These are phyloP conservation scores for Bisporella sp. DNA, from an alignment of 2,329 filamentous ascomycete genomes.

Conservation along the genomic window DNA sequence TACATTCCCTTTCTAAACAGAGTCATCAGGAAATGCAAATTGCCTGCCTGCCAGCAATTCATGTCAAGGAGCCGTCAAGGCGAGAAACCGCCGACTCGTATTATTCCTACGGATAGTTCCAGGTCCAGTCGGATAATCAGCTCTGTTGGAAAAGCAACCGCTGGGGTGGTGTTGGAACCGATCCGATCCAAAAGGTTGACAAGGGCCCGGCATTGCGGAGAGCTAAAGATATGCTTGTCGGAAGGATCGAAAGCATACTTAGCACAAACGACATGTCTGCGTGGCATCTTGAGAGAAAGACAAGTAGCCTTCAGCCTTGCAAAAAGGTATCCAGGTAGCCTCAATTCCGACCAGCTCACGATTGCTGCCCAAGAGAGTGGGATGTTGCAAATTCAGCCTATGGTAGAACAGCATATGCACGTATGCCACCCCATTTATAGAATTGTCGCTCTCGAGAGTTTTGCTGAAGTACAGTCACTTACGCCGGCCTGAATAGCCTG, in stretches of 20 bases:
- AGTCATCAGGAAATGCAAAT: background rate
- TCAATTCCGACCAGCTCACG: conserved; percentile 19
- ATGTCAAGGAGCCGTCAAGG: background rate
- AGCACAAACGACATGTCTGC: background rate
- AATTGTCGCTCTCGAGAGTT: too few relatives aligned
- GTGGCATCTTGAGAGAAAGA: conserved; percentile 1
- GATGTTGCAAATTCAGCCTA: too few relatives aligned
- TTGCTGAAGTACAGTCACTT: too few relatives aligned
- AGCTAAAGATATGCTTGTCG: background rate
- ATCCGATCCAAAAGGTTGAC: background rate
- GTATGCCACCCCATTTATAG: too few relatives aligned
- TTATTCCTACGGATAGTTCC: background rate
- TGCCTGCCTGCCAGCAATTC: background rate
- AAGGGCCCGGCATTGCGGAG: background rate
- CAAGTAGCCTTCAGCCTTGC: conserved; percentile 1
- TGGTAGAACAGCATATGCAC: too few relatives aligned
- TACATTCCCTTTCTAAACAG: background rate
- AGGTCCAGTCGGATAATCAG: background rate
- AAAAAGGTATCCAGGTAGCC: background rate
- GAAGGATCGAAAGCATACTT: background rate
- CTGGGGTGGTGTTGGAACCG: background rate
- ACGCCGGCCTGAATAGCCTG: too few relatives aligned
- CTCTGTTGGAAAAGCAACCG: background rate
- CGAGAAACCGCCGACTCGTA: background rate
- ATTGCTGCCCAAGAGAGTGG: conserved; percentile 19